Evolutionary conservation across 192 early-diverging fungal species (phyloP), one percentile per base, ranked within the genome.

Genomic region (Funneliformis mosseae): DNA sequence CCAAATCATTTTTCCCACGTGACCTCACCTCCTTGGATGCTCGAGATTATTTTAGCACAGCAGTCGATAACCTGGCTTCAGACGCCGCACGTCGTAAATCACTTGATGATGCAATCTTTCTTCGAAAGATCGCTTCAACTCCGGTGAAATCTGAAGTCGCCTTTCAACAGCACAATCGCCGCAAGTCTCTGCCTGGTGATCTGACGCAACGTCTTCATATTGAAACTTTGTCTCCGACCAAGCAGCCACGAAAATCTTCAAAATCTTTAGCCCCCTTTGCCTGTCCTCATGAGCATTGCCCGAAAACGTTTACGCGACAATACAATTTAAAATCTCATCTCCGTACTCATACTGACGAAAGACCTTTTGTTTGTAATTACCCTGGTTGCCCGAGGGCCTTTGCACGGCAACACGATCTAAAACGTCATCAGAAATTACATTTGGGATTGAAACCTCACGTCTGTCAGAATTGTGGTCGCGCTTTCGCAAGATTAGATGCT

Each of bases 331-430:
- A 88, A 78, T 94, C 93, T 27, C 94, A 95, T 81, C 87, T 89
- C 38, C 84, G 92, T 43, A 93, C 93, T 2, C 94, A 95, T 83
- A 91, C 92, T 62, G 86, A 89, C n/a, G 91, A 93, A 78, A 90
- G 93, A 3, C 94, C 94, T 38, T 93, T 88, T 82, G 82, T 84
- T 64, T 96, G 94, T 71, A 83, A 84, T 33, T 92, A 90, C 87
- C 81, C 86, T 42, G 86, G 88, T 62, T 98, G 97, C 85, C 86
- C 91, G 3, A 88, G 91, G 42, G 85, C 89, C 11, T 98, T 98
- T 88, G 92, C 95, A 27, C 89, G 97, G 18, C 93, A 95, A 73
- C 96, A 98, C 83, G 97, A 98, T 85, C 88, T 97, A 60, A 97
- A 95, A 83, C 91, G 97, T 43, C 94, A 95, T 73, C 91, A 92